These are phyloP conservation scores for Medicago truncatula DNA, from an alignment of 306 rosid genomes.

Conservation along the genomic window DNA sequence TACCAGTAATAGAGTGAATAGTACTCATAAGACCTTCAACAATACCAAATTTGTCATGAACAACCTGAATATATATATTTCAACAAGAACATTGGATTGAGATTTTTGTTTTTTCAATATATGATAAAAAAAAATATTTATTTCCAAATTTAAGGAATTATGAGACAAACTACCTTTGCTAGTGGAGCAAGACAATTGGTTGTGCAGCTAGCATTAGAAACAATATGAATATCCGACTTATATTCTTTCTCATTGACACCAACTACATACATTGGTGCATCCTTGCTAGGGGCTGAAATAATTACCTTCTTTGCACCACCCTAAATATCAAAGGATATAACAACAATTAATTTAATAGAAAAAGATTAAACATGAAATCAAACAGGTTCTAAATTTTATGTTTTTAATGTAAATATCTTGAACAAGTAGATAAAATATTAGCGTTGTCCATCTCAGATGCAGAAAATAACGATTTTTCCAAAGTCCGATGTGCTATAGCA, in stretches of 20 bases:
- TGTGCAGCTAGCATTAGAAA: slow-evolving; percentile 91
- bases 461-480: too few relatives aligned
- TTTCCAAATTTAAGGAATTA: slow-evolving; percentile 11
- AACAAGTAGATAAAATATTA: background rate
- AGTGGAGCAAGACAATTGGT: slow-evolving; percentile 95
- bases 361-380: background rate
- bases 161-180: slow-evolving; percentile 59
- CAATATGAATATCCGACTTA: slow-evolving; percentile 64
- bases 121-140: background rate
- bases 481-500: too few relatives aligned
- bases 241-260: slow-evolving; percentile 93
- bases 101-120: background rate
- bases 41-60: slow-evolving; percentile 81
- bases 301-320: slow-evolving; percentile 97
- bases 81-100: background rate
- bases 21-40: slow-evolving; percentile 95
- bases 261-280: slow-evolving; percentile 96
- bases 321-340: slow-evolving; percentile 41
- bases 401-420: background rate
- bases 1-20: slow-evolving; percentile 86
- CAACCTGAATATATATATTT: slow-evolving; percentile 59
- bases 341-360: background rate
- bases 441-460: background rate
- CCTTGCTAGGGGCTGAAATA: slow-evolving; percentile 93
- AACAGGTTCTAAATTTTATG: background rate